Evolutionary conservation across 164 flowering plant genomes (phyloP), one percentile per base, ranked within the genome.

Genomic region (Vitis amurensis): DNA sequence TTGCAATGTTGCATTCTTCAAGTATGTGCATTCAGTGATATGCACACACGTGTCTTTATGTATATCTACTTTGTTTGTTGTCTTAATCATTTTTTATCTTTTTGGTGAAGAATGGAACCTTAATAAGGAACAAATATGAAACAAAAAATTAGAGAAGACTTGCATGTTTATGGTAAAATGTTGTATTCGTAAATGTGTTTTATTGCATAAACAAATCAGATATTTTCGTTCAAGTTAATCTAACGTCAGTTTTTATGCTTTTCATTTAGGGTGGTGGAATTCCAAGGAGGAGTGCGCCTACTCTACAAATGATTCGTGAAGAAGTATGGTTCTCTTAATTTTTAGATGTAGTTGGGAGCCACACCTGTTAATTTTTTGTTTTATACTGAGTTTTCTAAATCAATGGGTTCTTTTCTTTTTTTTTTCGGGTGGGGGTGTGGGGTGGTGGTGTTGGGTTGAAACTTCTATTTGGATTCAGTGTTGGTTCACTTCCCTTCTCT

Each of bases 231-330:
- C 9, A 8, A 23, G 47, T 66, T 44, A 23, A 23, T 52, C 47
- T 68, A 11, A 30, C 27, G 8, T 53, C 27, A 29, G 50, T 27
- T 15, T 19, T 23, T 68, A 27, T 58, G 52, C 30, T 51, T 56
- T 27, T 51, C 37, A 37, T 59, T 66, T 57, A 94, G 99, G 99
- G 92, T 70, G 96, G 94, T 70, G 99, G 99, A 78, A 90, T 95
- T 78, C 81, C 97, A 49, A 81, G 98, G 49, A 78, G 97, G 79
- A 93, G 84, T 86, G 99, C 99, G 55, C 99, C 98, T 30, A 73
- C 74, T 67, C 81, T 95, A 56, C 81, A 87, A 76, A 78, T 76
- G 84, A 89, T 90, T 44, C 98, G 97, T 9, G 98, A 95, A 84
- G 97, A 95, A 82, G 98, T 93, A 90, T 57, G 85, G 11, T 70